phyloP scores from a whole-genome alignment of 129 eudicot genomes.

The Flaveria robusta region DNA sequence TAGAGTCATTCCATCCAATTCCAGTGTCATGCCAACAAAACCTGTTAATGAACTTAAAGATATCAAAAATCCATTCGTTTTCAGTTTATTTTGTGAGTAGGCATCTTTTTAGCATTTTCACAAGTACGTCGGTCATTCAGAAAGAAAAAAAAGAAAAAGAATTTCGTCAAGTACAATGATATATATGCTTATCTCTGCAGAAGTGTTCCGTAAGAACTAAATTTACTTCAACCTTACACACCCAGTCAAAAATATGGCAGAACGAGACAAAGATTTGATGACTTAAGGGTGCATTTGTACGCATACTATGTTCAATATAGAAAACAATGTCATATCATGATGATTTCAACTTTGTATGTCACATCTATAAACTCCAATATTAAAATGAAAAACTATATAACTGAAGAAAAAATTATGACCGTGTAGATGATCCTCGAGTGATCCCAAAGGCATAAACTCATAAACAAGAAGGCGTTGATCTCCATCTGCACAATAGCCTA shows the following conservation, averaged over 20 bases:
- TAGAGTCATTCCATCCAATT: neutral
- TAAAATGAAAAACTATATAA: neutral
- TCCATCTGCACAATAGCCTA: slow-evolving; percentile 94
- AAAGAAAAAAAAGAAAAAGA: neutral
- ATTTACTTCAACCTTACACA: slow-evolving; percentile 8
- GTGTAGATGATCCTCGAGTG: slow-evolving; percentile 93
- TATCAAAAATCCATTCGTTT: neutral
- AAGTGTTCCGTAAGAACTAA: slow-evolving; percentile 7
- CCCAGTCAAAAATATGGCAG: neutral
- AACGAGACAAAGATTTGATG: neutral
- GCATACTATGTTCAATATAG: neutral
- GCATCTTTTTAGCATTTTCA: neutral
- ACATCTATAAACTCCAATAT: neutral
- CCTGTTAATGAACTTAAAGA: neutral
- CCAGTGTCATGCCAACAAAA: neutral
- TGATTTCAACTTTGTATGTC: slow-evolving; percentile 1
- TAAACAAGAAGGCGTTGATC: slow-evolving; percentile 94
- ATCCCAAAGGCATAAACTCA: slow-evolving; percentile 94
- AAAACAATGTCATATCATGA: neutral
- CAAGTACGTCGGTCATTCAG: neutral
- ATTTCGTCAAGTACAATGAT: neutral
- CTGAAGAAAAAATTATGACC: slow-evolving; percentile 49
- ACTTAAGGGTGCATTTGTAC: slow-evolving; percentile 13
- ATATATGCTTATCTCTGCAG: neutral
- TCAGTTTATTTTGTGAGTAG: neutral